Conservation (phyloP, 176 grass and related monocot genomes). For the Areca catechu region DNA sequence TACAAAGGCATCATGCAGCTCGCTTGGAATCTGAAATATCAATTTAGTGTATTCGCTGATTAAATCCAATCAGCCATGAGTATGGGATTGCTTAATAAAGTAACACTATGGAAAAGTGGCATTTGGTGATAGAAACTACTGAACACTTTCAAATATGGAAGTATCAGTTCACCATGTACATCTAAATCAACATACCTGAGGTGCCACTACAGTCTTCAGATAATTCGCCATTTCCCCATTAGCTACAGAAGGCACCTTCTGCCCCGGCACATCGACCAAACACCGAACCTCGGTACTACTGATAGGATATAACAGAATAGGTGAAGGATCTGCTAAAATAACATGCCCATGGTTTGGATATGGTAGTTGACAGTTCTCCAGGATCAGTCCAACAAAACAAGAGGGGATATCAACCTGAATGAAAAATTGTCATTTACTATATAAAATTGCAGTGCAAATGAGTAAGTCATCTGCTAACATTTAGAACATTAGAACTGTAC, state of each 20-base stretch:
- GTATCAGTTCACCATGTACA: too few relatives aligned
- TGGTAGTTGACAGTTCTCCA: constrained; percentile 93
- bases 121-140: too few relatives aligned
- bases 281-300: constrained; percentile 91
- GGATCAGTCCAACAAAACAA: constrained; percentile 85
- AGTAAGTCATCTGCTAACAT: too few relatives aligned
- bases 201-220: constrained; percentile 81
- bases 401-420: constrained; percentile 90
- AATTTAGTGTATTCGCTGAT: too few relatives aligned
- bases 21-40: constrained; percentile 31
- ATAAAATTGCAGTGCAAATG: too few relatives aligned
- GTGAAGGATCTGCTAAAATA: constrained; percentile 94
- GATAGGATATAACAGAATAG: constrained; percentile 95
- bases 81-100: too few relatives aligned
- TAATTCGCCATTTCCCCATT: constrained; percentile 92
- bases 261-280: constrained; percentile 90
- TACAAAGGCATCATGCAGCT: constrained; percentile 72
- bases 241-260: constrained; percentile 91
- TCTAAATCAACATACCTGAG: constrained; percentile 50
- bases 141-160: too few relatives aligned
- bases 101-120: too few relatives aligned
- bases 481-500: too few relatives aligned
- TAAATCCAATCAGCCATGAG: too few relatives aligned
- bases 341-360: constrained; percentile 86
- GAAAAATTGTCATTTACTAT: constrained; percentile 2